Base-by-base conservation (phyloP, 768 basidiomycete species). In the Lentinula detonsa region DNA sequence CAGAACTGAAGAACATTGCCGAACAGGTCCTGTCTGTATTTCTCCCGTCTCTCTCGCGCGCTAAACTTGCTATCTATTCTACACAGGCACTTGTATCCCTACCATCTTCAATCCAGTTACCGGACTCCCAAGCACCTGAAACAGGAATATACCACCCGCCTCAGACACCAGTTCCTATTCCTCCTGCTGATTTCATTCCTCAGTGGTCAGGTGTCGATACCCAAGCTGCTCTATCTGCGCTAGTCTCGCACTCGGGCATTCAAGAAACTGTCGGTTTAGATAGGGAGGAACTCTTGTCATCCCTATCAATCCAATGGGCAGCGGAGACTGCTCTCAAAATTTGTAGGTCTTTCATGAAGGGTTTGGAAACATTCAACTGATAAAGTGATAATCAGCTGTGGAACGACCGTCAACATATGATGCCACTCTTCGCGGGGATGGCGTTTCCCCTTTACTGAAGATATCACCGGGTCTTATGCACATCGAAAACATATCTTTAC, bases 391-490 rank as follows among this genome's bases (percentile, higher is more conserved):
- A 8, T 4, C 64, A 87, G 87, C 87, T 9, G 75, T 84, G 35
- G 87, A 88, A 65, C 76, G 75, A 54, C 77, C 80, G 13, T 73
- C 76, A 11, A 73, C 72, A 11, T 84, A 81, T 62, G 86, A 92
- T 21, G 68, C 77, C 8, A 80, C 83, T 21, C 65, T 78, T 18
- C 79, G 88, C 23, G 83, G 83, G 59, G 90, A 93, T 65, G 85
- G 85, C 13, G 75, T 88, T 43, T 85, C 89, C 2, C 88, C 90
- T 2, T 79, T 93, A 46, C 80, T 92, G 57, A 91, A 86, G 69
- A 84, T 94, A 37, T 89, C 91, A 5, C 91, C 91, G 37, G 86
- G 88, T 15, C 76, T 96, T 63, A 96, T 95, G 91, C 87, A 91
- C 65, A 90, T 91, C 57, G 91, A 95, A 67, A 96, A 96, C 70